Evolutionary conservation across 495 filamentous ascomycete species (phyloP).

Genomic region (Aspergillus sclerotiicarbonarius): DNA sequence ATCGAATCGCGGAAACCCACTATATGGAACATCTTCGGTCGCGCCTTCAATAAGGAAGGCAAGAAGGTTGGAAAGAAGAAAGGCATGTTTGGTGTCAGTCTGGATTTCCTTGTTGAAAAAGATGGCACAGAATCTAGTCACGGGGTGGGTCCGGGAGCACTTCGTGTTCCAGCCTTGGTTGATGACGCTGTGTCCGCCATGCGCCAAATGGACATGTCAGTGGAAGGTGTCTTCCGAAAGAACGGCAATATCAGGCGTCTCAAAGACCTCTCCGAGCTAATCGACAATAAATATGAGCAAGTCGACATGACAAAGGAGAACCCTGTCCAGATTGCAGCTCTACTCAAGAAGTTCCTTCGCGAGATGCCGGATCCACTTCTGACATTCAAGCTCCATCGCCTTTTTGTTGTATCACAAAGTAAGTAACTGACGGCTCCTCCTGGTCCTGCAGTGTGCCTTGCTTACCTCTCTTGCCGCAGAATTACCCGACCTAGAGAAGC

Average conservation of each 20-base stretch:
- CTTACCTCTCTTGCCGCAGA: constrained; percentile 48
- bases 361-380: constrained; percentile 93
- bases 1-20: constrained; percentile 92
- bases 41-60: constrained; percentile 83
- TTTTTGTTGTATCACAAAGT: constrained; percentile 89
- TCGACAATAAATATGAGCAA: constrained; percentile 80
- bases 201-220: constrained; percentile 98
- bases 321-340: constrained; percentile 89
- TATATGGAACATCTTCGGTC: constrained; percentile 97
- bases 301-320: constrained; percentile 81
- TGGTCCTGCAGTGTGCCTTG: neutral
- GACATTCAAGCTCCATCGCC: constrained; percentile 88
- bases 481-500: constrained; percentile 79
- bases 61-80: constrained; percentile 84
- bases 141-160: constrained; percentile 85
- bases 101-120: constrained; percentile 82
- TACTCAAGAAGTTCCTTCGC: constrained; percentile 93
- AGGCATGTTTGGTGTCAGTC: constrained; percentile 83
- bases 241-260: constrained; percentile 95
- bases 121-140: constrained; percentile 95
- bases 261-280: constrained; percentile 75
- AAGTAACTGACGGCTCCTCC: constrained; percentile 27
- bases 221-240: constrained; percentile 98
- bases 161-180: constrained; percentile 83
- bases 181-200: constrained; percentile 91